Evolutionary conservation across 2,329 filamentous ascomycete genomes (phyloP), one percentile per base, ranked within the genome.

Genomic region (Rosellinia necatrix): DNA sequence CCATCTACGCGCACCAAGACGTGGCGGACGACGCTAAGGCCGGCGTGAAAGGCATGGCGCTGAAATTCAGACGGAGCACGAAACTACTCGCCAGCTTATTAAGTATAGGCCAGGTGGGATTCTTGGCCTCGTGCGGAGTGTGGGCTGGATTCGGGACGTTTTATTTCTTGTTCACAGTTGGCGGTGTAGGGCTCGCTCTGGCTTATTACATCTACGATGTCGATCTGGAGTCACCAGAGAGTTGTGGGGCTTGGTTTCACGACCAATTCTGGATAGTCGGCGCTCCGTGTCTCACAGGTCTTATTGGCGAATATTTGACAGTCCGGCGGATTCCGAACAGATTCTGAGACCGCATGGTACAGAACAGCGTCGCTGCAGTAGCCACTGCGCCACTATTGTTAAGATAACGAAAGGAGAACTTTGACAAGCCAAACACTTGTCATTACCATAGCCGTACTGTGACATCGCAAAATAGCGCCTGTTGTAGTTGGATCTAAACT

Each of bases 1-100:
- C 59, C 8, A 54, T 63, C 22, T 65, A 65, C 49, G 59, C 64
- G 9, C 55, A 63, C 46, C 63, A 65, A 29, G 61, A 65, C 24
- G 47, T 60, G 10, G 44, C 29, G 4, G 59, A 64, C 41, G 64
- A 66, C 32, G 57, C 40, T 38, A 55, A 56, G 40, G 61, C 59
- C 6, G 60, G 64, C 1, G 61, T 66, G 6, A 60, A 60, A 37
- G 41, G 60, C 30, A 58, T 64, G 59, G 61, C 58, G 3, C 12
- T 66, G 21, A 55, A 47, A 12, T 62, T 64, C 30, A 41, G 24
- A 24, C 17, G 58, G 19, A 62, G 38, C 15, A 61, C 61, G 0
- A 62, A 60, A 49, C 29, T 53, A 21, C 46, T 55, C 8, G 27
- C 40, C 2, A 13, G 30, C 22, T 19, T 49, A 4, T 22, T 55